Conservation (phyloP, 352 stramenopile genomes). For the Globisporangium lucens region DNA sequence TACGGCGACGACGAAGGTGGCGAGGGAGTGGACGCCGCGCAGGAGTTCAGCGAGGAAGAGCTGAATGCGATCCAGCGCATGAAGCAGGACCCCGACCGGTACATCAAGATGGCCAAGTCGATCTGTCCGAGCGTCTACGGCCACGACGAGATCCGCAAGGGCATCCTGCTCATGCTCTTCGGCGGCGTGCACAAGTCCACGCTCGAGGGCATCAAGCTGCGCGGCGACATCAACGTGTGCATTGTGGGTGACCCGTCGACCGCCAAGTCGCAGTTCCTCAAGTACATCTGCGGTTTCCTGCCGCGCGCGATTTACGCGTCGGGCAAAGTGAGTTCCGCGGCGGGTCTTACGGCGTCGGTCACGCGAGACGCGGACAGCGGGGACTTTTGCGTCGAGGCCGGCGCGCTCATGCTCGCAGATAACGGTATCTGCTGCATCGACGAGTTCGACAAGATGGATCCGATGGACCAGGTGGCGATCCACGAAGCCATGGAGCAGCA, state of each 20-base stretch:
- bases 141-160: constrained; percentile 92
- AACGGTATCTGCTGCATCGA: constrained; percentile 99
- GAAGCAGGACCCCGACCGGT: constrained; percentile 86
- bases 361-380: constrained; percentile 93
- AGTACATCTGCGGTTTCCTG: constrained; percentile 94
- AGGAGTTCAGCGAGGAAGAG: constrained; percentile 92
- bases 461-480: constrained; percentile 97
- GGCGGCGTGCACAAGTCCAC: constrained; percentile 98
- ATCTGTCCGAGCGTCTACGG: constrained; percentile 97
- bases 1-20: constrained; percentile 49
- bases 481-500: constrained; percentile 99
- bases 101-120: constrained; percentile 93
- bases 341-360: constrained; percentile 97
- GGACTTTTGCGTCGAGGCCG: constrained; percentile 90
- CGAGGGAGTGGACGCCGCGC: constrained; percentile 25
- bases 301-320: constrained; percentile 98
- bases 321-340: constrained; percentile 97
- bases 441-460: constrained; percentile 99
- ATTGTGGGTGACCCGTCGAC: constrained; percentile 98
- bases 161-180: constrained; percentile 98
- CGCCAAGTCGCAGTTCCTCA: constrained; percentile 99
- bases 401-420: constrained; percentile 98
- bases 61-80: constrained; percentile 91
- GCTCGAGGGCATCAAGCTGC: constrained; percentile 95
- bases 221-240: constrained; percentile 99